Evolutionary conservation across 2,329 filamentous ascomycete genomes (phyloP).

Genomic region (Cucurbitaria berberidis): DNA sequence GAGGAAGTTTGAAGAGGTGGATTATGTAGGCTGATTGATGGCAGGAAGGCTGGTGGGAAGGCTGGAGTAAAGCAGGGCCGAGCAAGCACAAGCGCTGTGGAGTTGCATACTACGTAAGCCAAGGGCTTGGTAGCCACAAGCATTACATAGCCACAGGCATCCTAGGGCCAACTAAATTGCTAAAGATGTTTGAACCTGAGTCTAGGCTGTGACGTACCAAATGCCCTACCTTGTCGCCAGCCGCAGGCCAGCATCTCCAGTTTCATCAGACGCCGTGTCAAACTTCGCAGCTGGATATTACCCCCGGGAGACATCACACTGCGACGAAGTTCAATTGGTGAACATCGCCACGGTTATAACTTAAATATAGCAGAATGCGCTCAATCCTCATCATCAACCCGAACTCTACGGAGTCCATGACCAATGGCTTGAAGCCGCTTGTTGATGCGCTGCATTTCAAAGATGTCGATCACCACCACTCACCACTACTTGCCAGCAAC

Average conservation of each 20-base stretch:
- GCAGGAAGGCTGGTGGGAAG: too few relatives aligned
- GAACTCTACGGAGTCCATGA: slow-evolving; percentile 78
- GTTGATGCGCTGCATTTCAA: slow-evolving; percentile 53
- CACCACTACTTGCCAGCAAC: slow-evolving; percentile 43
- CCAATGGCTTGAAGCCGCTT: slow-evolving; percentile 64
- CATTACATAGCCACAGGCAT: slow-evolving; percentile 2
- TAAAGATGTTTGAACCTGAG: too few relatives aligned
- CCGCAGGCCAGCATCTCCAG: slow-evolving; percentile 13
- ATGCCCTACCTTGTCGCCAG: slow-evolving; percentile 11
- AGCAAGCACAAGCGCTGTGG: slow-evolving; percentile 14
- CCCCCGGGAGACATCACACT: too few relatives aligned
- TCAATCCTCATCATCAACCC: slow-evolving; percentile 77
- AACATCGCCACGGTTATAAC: slow-evolving; percentile 27
- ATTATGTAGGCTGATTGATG: slow-evolving; percentile 20
- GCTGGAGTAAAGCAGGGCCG: slow-evolving; percentile 23
- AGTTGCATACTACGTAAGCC: slow-evolving; percentile 11
- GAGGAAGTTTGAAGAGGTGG: background rate
- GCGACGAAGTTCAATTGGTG: slow-evolving; percentile 29
- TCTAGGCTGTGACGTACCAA: too few relatives aligned
- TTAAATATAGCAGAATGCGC: slow-evolving; percentile 42
- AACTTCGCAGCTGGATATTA: slow-evolving; percentile 21
- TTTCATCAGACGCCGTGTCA: slow-evolving; percentile 14
- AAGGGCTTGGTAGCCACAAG: slow-evolving; percentile 8
- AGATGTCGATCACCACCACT: slow-evolving; percentile 48
- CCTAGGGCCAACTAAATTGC: too few relatives aligned